Base-by-base conservation (phyloP, 371 early-diverging fungal species). In the Mortierella sp. region DNA sequence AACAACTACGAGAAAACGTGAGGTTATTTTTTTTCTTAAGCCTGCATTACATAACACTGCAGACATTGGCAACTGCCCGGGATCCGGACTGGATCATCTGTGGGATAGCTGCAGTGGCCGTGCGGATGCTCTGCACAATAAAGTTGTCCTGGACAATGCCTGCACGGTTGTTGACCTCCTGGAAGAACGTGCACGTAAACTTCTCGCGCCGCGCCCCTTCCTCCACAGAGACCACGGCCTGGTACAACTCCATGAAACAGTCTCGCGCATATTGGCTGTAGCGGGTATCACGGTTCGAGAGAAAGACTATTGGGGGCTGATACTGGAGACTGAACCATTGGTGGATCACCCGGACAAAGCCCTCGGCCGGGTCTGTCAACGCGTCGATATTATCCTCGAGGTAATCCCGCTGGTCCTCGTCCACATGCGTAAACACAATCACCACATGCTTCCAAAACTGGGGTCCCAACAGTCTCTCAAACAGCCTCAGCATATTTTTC, bases 401-500 rank as follows among this genome's bases (percentile, higher is more conserved):
- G 67, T 88, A 88, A 68, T 90, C 92, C 37, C 88, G 75, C 31
- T 86, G 84, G 53, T 90, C 89, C 64, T 90, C 91, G 70, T 91
- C 92, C 26, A 90, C 90, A 76, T 90, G 90, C 1, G 92, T 91
- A 74, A 91, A 91, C 47, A 90, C 91, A 61, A 91, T 85, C 10
- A 90, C 88, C 6, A 90, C 90, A 79, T 89, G 90, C 64, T 90
- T 88, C 92, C 91, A 91, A 50, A 91, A 91, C 31, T 89, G 88
- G 43, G 86, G 89, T 44, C 92, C 92, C 31, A 91, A 79, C 45
- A 91, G 66, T 64, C 87, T 86, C 65, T 90, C 90, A 70, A 91
- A 91, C 48, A 90, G 69, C 26, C 86, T 73, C 43, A 91, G 71
- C 91, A 91, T 91, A 64, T 89, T 89, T 81, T 91, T 90, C 7